These are phyloP conservation scores for Suhomyces coccinellae DNA, from an alignment of 1,139 yeast genomes.

Conservation along the genomic window DNA sequence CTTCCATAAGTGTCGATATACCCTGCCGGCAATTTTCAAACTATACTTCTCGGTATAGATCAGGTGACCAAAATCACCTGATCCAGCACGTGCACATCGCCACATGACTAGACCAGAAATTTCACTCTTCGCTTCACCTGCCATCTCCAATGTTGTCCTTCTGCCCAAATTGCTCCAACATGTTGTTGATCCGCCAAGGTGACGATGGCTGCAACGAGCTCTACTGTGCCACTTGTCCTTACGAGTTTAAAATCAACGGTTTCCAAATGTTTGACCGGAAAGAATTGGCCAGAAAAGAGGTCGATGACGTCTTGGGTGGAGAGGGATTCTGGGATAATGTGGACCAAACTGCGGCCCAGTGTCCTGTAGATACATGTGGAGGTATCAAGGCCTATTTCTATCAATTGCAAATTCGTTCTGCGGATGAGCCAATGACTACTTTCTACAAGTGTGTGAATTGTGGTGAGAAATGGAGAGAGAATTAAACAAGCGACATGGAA, in stretches of 20 bases:
- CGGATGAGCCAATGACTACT: slow-evolving; percentile 94
- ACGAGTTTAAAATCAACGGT: slow-evolving; percentile 83
- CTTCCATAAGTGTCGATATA: too few relatives aligned
- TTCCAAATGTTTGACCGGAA: slow-evolving; percentile 84
- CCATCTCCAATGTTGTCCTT: slow-evolving; percentile 69
- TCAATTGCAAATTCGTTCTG: slow-evolving; percentile 92
- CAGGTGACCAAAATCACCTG: background rate
- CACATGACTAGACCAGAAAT: background rate
- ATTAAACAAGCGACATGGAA: slow-evolving; percentile 37
- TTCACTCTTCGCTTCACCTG: background rate
- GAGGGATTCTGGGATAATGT: slow-evolving; percentile 99
- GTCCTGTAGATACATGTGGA: slow-evolving; percentile 86
- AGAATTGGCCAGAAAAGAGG: slow-evolving; percentile 78
- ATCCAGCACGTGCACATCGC: background rate
- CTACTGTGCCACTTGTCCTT: slow-evolving; percentile 92
- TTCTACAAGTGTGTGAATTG: slow-evolving; percentile 92
- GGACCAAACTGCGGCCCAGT: slow-evolving; percentile 84
- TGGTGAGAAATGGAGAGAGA: slow-evolving; percentile 96
- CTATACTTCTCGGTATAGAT: background rate
- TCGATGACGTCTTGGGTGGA: slow-evolving; percentile 96
- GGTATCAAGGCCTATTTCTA: slow-evolving; percentile 92
- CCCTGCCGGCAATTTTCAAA: background rate
- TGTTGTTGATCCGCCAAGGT: slow-evolving; percentile 59
- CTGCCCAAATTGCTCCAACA: slow-evolving; percentile 90
- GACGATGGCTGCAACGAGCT: slow-evolving; percentile 53